Conservation (phyloP, 179 eudicot species). For the Carnegiea gigantea region DNA sequence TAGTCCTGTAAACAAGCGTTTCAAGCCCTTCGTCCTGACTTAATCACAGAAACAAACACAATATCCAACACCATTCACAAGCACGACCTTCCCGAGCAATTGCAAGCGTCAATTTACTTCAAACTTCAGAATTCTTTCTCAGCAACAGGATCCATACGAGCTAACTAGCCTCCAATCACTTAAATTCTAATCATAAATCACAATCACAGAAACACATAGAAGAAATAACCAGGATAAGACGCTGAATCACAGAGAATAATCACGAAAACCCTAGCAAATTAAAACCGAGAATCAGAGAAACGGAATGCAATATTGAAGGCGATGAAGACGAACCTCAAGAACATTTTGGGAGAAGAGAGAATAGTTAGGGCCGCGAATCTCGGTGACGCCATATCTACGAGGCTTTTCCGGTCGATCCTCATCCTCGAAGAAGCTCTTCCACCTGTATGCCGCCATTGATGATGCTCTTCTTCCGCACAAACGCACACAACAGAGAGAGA, state of each 20-base stretch:
- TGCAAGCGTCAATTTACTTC: neutral
- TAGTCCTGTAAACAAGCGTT: no score
- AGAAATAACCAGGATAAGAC: neutral
- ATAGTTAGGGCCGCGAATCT: conserved; percentile 71
- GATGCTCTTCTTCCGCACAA: neutral
- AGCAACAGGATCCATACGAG: neutral
- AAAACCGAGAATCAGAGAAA: neutral
- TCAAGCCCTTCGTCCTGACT: no score
- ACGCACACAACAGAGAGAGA: neutral
- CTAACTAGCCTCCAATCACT: neutral
- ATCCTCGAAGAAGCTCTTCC: conserved; percentile 84
- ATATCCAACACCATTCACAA: neutral
- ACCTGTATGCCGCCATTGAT: conserved; percentile 48
- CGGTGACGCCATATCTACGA: conserved; percentile 73
- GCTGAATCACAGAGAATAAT: neutral
- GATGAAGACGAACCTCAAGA: conserved; percentile 46
- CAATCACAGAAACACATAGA: neutral
- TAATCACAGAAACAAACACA: neutral
- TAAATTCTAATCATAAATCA: neutral
- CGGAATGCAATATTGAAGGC: neutral
- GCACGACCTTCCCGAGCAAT: neutral
- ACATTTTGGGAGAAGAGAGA: conserved; percentile 63
- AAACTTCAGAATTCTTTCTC: neutral
- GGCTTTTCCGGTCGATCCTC: conserved; percentile 99
- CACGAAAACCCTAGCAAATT: neutral